Percentiles rank a stretch among this genome's conserved stretches.
Evolutionary conservation across 371 early-diverging fungal genomes (phyloP).

Genomic region (Mucor circinelloides): DNA sequence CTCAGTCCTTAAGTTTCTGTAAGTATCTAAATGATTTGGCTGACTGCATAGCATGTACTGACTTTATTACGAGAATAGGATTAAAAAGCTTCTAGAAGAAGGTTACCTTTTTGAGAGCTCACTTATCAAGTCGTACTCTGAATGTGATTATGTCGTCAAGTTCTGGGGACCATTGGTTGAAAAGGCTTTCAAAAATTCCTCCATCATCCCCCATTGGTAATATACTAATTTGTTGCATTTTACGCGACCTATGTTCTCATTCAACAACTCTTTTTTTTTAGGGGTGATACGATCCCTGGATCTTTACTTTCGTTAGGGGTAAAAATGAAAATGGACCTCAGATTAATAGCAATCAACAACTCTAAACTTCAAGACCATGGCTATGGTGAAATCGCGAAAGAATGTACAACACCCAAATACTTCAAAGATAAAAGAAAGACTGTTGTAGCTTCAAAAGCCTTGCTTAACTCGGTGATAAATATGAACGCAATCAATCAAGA

Average conservation of each 20-base stretch:
- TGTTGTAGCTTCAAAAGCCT: constrained; percentile 14
- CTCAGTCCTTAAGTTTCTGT: constrained; percentile 16
- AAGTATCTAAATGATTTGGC: constrained; percentile 19
- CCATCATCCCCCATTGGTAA: constrained; percentile 23
- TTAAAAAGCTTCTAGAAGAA: constrained; percentile 19
- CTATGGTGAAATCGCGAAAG: constrained; percentile 17
- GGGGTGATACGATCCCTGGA: constrained; percentile 15
- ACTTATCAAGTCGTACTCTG: constrained; percentile 13
- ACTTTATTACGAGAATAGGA: constrained; percentile 21
- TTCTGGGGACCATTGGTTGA: constrained; percentile 22
- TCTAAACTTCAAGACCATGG: constrained; percentile 11
- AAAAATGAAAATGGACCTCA: constrained; percentile 23
- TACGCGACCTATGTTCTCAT: constrained; percentile 17
- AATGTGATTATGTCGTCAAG: constrained; percentile 12
- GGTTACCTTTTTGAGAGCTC: constrained; percentile 17
- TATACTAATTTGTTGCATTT: constrained; percentile 11
- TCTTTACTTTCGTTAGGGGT: constrained; percentile 13
- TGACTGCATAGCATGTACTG: constrained; percentile 19
- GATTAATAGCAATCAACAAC: constrained; percentile 9
- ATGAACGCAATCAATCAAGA: constrained; percentile 11
- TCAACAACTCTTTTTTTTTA: constrained; percentile 21
- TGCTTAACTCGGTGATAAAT: constrained; percentile 16
- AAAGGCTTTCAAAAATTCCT: constrained; percentile 16
- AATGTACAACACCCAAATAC: constrained; percentile 13
- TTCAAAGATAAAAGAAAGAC: constrained; percentile 20